Evolutionary conservation across 1,139 yeast species (phyloP).

Genomic region (Meyerozyma smithsonii): DNA sequence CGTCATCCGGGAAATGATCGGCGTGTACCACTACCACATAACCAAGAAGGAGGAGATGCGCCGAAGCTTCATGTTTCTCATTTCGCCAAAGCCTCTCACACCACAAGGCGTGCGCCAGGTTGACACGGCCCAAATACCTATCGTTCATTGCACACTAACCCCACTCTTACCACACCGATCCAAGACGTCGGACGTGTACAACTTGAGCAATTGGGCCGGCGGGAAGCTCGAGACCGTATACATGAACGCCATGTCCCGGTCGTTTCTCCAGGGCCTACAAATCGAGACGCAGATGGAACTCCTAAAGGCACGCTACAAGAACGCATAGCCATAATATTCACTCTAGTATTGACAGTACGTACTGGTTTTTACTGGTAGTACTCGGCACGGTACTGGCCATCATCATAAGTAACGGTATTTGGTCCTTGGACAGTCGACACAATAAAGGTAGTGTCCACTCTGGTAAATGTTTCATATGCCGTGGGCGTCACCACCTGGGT

Average conservation of each 20-base stretch:
- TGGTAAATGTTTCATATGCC: constrained; percentile 11
- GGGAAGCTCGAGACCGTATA: constrained; percentile 38
- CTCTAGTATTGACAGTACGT: too few relatives aligned
- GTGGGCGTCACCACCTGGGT: constrained; percentile 5
- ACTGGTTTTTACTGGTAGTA: too few relatives aligned
- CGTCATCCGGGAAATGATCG: constrained; percentile 54
- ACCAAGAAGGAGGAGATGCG: constrained; percentile 15
- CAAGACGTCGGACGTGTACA: constrained; percentile 24
- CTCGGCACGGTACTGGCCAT: background rate
- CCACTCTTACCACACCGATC: constrained; percentile 18
- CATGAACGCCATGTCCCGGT: constrained; percentile 40
- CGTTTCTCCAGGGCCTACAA: constrained; percentile 36
- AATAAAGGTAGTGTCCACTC: constrained; percentile 9
- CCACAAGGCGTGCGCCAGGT: constrained; percentile 54
- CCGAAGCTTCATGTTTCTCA: constrained; percentile 32
- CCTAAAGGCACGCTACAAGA: background rate
- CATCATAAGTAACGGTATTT: constrained; percentile 6
- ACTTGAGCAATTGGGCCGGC: constrained; percentile 35
- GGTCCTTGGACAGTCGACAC: background rate
- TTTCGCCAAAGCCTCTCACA: constrained; percentile 60
- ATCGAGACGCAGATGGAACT: constrained; percentile 23
- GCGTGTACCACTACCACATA: constrained; percentile 46
- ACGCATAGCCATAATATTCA: background rate
- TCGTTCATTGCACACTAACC: constrained; percentile 45
- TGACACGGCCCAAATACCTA: constrained; percentile 50